Evolutionary conservation across 108 stramenopile genomes (phyloP), one percentile per base, ranked within the genome.

Genomic region (Chaetoceros muelleri): DNA sequence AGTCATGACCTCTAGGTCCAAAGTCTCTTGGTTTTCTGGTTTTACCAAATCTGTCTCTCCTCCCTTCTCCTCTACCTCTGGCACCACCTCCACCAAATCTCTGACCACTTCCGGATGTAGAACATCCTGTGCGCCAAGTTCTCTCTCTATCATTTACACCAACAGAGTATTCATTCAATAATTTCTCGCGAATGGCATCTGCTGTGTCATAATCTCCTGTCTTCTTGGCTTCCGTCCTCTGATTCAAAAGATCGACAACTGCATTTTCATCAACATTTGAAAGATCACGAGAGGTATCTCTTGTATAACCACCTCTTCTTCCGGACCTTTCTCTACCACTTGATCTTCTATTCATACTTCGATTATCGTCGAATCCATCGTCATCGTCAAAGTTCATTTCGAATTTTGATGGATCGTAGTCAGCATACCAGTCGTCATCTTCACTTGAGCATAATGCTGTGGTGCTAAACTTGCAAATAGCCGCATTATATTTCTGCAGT

Each of bases 1-100:
- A 92, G 57, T 91, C 90, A 61, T 91, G 90, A 19, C 88, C 88
- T 34, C 67, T 56, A 26, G 78, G 73, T 46, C 85, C 85, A 60
- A 90, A 86, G 45, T 74, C 52, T 18, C 65, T 60, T 19, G 49
- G 19, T 28, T 55, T 46, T 24, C 65, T 48, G 24, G 26, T 44
- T 2, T 53, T 53, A 26, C 63, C 46, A 25, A 56, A 29, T 3
- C 77, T 58, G 30, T 57, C 26, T 10, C 55, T 24, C 0, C 57
- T 21, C 24, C 64, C 31, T 30, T 46, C 58, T 16, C 64, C 22
- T 10, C 57, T 48, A 30, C 48, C 46, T 52, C 69, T 30, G 7
- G 2, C 23, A 30, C 61, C 28, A 7, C 65, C 48, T 10, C 46
- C 23, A 19, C 52, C 46, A n/a, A 31, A 25, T 46, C 57, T 45